These are phyloP conservation scores for Geranium incanum DNA, from an alignment of 441 rosid species.

Conservation along the genomic window DNA sequence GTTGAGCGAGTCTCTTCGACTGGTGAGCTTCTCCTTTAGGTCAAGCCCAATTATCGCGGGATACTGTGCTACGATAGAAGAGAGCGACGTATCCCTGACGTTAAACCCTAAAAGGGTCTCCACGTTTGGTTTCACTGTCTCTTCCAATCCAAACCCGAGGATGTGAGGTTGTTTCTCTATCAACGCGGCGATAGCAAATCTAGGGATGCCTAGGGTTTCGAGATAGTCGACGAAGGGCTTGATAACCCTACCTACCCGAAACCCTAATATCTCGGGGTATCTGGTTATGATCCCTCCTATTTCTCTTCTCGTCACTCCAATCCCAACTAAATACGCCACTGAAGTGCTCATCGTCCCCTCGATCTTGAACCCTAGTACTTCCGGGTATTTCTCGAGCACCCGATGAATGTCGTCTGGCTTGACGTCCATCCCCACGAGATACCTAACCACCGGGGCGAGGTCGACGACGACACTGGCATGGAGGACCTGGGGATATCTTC, in stretches of 20 bases:
- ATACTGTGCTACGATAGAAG: constrained; percentile 77
- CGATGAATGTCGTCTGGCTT: constrained; percentile 68
- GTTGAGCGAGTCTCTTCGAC: constrained; percentile 48
- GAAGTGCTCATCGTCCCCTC: constrained; percentile 98
- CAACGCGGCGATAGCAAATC: constrained; percentile 81
- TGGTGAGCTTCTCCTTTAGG: constrained; percentile 51
- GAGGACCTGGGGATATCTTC: constrained; percentile 83
- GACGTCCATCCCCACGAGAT: constrained; percentile 86
- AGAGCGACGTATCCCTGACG: constrained; percentile 49
- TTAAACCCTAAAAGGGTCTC: constrained; percentile 48
- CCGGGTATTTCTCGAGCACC: constrained; percentile 89
- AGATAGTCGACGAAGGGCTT: constrained; percentile 88
- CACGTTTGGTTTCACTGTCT: constrained; percentile 58
- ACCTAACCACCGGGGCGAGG: constrained; percentile 83
- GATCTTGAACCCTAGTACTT: constrained; percentile 84
- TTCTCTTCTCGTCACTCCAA: constrained; percentile 84
- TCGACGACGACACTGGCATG: constrained; percentile 92
- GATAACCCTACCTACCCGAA: constrained; percentile 78
- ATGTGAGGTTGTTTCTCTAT: constrained; percentile 76
- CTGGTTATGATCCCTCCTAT: constrained; percentile 69
- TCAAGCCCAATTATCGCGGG: constrained; percentile 77
- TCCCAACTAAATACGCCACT: constrained; percentile 85
- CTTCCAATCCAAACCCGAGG: constrained; percentile 65
- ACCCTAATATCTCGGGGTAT: constrained; percentile 79
- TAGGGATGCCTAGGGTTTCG: constrained; percentile 64